Conservation (phyloP, 345 rosid species). For the thale cress (Arabidopsis thaliana) region DNA sequence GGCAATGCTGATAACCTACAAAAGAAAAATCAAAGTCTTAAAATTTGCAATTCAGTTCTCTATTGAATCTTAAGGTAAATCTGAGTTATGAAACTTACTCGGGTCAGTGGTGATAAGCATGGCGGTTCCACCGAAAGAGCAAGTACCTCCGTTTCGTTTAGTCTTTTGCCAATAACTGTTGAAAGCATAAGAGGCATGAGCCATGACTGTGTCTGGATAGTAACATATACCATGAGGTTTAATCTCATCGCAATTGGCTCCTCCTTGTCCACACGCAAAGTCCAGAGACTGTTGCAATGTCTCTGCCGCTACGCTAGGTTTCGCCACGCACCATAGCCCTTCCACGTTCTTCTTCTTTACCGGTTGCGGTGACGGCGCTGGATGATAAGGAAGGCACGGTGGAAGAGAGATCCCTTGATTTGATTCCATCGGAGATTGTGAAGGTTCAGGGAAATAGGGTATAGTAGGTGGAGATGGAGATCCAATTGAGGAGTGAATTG, state of each 20-base stretch:
- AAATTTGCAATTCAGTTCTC: not conserved
- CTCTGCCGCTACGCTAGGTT: conserved; percentile 70
- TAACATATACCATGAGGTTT: conserved; percentile 64
- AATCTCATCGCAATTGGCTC: conserved; percentile 67
- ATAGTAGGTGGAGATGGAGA: conserved; percentile 57
- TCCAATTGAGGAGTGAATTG: conserved; percentile 53
- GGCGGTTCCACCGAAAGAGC: conserved; percentile 78
- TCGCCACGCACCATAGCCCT: conserved; percentile 75
- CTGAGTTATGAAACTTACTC: conserved; percentile 42
- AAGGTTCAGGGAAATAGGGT: conserved; percentile 41
- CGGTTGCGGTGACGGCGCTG: conserved; percentile 31
- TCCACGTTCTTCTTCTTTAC: conserved; percentile 42
- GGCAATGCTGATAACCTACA: conserved; percentile 73
- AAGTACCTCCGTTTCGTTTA: conserved; percentile 65
- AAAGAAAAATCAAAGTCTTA: conserved; percentile 13
- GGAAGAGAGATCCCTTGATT: conserved; percentile 50
- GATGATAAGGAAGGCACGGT: conserved; percentile 34
- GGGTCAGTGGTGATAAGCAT: conserved; percentile 73
- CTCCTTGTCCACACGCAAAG: conserved; percentile 76
- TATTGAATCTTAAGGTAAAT: not conserved
- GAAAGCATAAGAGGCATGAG: conserved; percentile 80
- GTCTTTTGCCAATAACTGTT: conserved; percentile 77
- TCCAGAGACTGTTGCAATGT: conserved; percentile 70
- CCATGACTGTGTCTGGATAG: conserved; percentile 60
- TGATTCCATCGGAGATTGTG: conserved; percentile 21